These are phyloP conservation scores for Mycena kentingensis DNA, from an alignment of 768 basidiomycete species.

Conservation along the genomic window DNA sequence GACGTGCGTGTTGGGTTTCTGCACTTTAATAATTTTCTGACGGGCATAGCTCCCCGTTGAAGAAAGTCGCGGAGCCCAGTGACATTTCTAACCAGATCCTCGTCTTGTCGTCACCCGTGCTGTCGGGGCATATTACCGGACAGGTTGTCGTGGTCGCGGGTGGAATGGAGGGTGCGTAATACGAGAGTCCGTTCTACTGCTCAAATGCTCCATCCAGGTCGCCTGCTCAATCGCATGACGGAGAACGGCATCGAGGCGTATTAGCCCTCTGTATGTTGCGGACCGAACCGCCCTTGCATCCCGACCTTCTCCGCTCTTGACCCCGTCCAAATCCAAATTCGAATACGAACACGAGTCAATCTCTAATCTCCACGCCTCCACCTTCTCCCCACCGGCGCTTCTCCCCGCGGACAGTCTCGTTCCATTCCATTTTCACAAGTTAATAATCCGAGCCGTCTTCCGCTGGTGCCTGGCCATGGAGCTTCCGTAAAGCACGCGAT, in stretches of 20 bases:
- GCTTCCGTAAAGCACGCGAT: too few relatives aligned
- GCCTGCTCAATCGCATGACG: constrained; percentile 6
- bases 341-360: too few relatives aligned
- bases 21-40: neutral
- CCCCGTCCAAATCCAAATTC: too few relatives aligned
- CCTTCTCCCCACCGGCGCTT: too few relatives aligned
- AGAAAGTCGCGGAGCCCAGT: constrained; percentile 61
- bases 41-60: constrained; percentile 60
- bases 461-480: too few relatives aligned
- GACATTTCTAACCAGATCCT: constrained; percentile 71
- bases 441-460: too few relatives aligned
- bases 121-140: constrained; percentile 74
- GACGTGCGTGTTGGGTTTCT: constrained; percentile 45
- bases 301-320: too few relatives aligned
- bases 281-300: too few relatives aligned
- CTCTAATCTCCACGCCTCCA: too few relatives aligned
- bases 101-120: constrained; percentile 55
- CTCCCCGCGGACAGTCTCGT: too few relatives aligned
- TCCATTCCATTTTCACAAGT: too few relatives aligned
- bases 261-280: too few relatives aligned
- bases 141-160: constrained; percentile 72
- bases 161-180: constrained; percentile 76
- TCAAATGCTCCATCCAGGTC: constrained; percentile 31
- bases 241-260: neutral
- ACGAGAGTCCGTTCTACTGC: neutral